Evolutionary conservation across 108 stramenopile genomes (phyloP).

Genomic region (Pseudonitzschia multistriata): DNA sequence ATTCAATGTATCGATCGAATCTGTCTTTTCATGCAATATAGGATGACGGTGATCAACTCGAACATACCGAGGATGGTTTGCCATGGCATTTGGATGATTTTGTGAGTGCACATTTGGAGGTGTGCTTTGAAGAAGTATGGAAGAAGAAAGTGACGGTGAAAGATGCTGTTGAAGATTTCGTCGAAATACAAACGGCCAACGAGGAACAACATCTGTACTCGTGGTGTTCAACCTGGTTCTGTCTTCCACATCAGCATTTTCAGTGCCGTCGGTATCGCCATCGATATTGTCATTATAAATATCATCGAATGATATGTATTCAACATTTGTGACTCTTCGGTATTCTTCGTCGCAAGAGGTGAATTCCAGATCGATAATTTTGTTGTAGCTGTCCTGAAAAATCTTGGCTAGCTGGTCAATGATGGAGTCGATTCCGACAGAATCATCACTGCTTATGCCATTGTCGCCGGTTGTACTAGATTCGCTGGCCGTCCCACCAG

Average conservation of each 20-base stretch:
- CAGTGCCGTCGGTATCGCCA: background rate
- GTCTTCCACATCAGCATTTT: too few species aligned
- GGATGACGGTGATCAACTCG: too few species aligned
- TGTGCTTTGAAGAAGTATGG: too few species aligned
- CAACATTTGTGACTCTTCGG: background rate
- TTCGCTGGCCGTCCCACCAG: too few species aligned
- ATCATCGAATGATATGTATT: background rate
- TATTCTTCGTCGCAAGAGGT: background rate
- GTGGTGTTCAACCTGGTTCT: too few species aligned
- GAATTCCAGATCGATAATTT: background rate
- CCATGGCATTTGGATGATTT: too few species aligned
- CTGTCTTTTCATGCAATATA: too few species aligned
- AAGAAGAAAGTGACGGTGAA: too few species aligned
- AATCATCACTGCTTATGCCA: background rate
- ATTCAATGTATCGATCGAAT: background rate
- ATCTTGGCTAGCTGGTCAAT: background rate
- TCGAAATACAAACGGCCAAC: too few species aligned
- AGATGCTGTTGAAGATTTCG: background rate
- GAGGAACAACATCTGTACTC: too few species aligned
- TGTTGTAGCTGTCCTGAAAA: background rate
- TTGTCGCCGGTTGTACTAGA: background rate
- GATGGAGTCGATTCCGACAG: background rate
- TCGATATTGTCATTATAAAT: background rate
- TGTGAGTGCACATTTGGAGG: too few species aligned
- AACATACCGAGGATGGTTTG: too few species aligned